These are phyloP conservation scores for Lactarius indigo DNA, from an alignment of 768 basidiomycete genomes.

Conservation along the genomic window DNA sequence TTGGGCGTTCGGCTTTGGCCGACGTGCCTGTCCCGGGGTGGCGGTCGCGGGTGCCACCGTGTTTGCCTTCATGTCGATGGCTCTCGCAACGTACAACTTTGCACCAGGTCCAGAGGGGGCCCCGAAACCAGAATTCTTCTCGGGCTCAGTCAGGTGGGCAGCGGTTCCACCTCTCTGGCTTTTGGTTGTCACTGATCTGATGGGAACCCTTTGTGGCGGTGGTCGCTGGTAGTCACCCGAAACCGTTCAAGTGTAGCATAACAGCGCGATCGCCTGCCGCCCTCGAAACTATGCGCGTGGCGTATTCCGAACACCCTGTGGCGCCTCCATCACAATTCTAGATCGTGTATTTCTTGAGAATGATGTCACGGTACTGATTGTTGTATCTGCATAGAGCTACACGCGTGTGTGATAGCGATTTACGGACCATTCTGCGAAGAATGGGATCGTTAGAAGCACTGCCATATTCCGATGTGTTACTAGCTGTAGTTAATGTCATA, in stretches of 20 bases:
- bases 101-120: neutral
- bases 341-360: neutral
- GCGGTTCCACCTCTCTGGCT: no score
- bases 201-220: neutral
- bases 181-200: neutral
- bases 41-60: conserved; percentile 11
- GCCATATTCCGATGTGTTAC: neutral
- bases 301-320: neutral
- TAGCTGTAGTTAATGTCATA: no score
- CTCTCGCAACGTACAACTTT: conserved; percentile 7
- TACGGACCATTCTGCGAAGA: neutral
- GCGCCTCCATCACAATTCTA: conserved; percentile 3
- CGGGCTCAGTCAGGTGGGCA: conserved; percentile 14
- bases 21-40: conserved; percentile 12
- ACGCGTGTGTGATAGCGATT: neutral
- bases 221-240: conserved; percentile 12
- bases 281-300: conserved; percentile 1
- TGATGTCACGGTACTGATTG: neutral
- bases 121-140: conserved; percentile 6
- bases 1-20: conserved; percentile 23
- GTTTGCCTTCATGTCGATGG: conserved; percentile 8
- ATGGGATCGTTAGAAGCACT: neutral
- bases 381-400: neutral
- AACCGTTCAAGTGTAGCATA: conserved; percentile 11
- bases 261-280: conserved; percentile 2